phyloP scores from a whole-genome alignment of 1,284 basidiomycete species.

The Irpex lacteus region DNA sequence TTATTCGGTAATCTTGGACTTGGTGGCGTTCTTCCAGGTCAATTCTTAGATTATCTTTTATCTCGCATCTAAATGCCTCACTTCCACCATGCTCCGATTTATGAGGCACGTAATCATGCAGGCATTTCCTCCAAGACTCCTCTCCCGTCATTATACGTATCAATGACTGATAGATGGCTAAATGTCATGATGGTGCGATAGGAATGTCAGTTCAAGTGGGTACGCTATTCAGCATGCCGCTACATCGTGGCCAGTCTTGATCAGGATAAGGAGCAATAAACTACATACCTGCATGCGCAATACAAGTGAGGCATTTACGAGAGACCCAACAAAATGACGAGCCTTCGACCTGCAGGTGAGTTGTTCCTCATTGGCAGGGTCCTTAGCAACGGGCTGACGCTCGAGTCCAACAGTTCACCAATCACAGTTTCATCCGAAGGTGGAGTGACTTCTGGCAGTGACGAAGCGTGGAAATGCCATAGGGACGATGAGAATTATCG shows the following conservation, averaged over 20 bases:
- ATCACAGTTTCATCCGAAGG: background rate
- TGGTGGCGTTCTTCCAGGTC: too few relatives aligned
- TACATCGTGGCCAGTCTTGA: too few relatives aligned
- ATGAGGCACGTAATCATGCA: too few relatives aligned
- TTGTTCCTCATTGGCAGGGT: background rate
- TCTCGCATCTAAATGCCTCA: too few relatives aligned
- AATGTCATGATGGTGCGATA: background rate
- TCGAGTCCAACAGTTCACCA: background rate
- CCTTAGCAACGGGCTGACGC: background rate
- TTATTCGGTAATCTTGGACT: too few relatives aligned
- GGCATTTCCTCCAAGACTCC: background rate
- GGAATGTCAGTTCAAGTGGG: background rate
- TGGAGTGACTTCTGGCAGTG: background rate
- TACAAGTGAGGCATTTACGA: too few relatives aligned
- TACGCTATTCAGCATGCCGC: background rate
- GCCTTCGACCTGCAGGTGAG: too few relatives aligned
- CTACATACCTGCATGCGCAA: too few relatives aligned
- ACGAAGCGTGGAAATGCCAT: background rate
- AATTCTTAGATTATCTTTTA: too few relatives aligned
- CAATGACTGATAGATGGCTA: background rate
- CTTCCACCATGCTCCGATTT: too few relatives aligned
- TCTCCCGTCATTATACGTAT: background rate
- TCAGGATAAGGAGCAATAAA: too few relatives aligned
- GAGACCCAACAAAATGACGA: too few relatives aligned
- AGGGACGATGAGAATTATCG: background rate